Evolutionary conservation across 73 alveolate species (phyloP), one percentile per base, ranked within the genome.

Genomic region (Urostyla sp.): DNA sequence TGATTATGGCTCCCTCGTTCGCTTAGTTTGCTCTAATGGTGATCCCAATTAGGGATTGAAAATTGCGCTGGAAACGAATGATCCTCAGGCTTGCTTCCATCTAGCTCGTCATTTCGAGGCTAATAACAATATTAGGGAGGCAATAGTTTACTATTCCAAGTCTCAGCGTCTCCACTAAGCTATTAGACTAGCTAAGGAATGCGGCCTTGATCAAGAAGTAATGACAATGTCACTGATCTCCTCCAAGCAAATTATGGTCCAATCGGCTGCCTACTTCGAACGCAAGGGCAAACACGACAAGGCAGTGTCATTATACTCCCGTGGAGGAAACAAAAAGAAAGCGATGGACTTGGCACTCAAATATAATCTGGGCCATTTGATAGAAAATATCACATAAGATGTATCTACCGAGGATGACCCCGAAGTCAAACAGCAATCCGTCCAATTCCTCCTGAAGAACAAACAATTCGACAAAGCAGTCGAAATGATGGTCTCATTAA

Each of bases 161-260:
- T 92, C 99, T 55, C 93, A 93, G 34, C 77, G 98, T 81, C 92
- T 91, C 73, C 96, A 92, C 78, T 98, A 96, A 61, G 99, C 99
- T 6, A 94, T 95, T 27, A 80, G 99, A 77, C 83, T 96, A 43
- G 99, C 99, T 21, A 92, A 87, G 60, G 98, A 95, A 57, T 87
- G 95, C 56, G 91, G 92, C 23, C 80, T 84, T 74, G 98, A 91
- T 67, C 80, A 93, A 31, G 98, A 96, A 44, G 96, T 96, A 0
- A 83, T 91, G 85, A 73, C 97, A n/a, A 86, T 96, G 58, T 77
- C 95, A 28, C 81, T 89, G 43, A 75, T 85, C 50, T 97, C 96
- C 24, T 89, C 96, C 72, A 89, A 93, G 74, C 75, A 88, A 49
- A 88, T 96, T 6, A 91, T 88, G 95, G 91, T 94, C 72, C 75